Base-by-base conservation (phyloP, 2,329 filamentous ascomycete genomes). In the Aspergillus latus region DNA sequence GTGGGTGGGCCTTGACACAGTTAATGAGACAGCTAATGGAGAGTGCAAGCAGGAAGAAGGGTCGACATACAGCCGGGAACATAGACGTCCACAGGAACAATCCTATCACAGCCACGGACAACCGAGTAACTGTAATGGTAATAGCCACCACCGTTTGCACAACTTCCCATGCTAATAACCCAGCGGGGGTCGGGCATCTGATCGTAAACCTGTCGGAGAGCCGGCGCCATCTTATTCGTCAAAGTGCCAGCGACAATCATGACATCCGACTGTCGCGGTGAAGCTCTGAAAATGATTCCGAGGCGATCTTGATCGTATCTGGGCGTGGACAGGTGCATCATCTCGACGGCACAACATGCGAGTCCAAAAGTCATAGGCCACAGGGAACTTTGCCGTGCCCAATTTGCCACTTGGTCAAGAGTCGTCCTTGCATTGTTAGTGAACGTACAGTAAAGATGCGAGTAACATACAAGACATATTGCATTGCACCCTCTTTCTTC, bases 141-240 rank as follows among this genome's bases (percentile, higher is more conserved):
- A 79, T 93, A 93, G 56, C 90, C 89, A 66, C 89, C 90, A 61
- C 89, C 89, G 74, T 93, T 93, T 65, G 89, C 90, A 74, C 89
- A 93, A 70, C 86, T 89, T 21, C 89, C 89, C 89, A 93, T 93
- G 68, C 86, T 89, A 68, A 88, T 84, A 52, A 93, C 90, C 91
- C 91, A 96, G 67, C 90, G 84, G 36, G 91, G 92, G 46, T 96
- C 92, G 46, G 92, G 92, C 91, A 96, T 96, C 80, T 95, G 92
- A 75, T 96, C 92, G 78, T 96, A 96, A 60, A 95, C 88, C 77
- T 94, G 90, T 74, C 92, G 83, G 70, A 96, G 79, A 32, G 92
- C 92, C 2, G 92, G 90, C 0, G 90, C 91, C 92, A 96, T 96
- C 81, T 96, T 96, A 82, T 96, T 96, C 66, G 90, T 95, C 60